phyloP scores from a whole-genome alignment of 257 asterid genomes.

The Solanum microdontum region DNA sequence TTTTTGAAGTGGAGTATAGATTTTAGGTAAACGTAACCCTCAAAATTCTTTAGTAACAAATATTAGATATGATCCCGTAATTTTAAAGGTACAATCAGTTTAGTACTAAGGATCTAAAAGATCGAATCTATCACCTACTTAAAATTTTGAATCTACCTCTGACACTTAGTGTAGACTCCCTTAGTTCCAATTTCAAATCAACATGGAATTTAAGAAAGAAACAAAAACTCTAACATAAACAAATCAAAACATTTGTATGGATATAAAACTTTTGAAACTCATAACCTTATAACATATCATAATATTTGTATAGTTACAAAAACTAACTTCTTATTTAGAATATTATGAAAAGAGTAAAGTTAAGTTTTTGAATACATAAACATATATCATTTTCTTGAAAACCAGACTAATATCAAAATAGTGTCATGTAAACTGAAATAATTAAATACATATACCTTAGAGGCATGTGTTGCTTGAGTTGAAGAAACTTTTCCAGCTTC shows the following conservation, averaged over 20 bases:
- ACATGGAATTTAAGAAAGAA: not conserved
- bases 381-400: not conserved
- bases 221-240: not conserved
- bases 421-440: not conserved
- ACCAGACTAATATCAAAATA: not conserved
- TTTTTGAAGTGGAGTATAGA: not conserved
- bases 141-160: not conserved
- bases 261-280: not conserved
- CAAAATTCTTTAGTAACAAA: not conserved
- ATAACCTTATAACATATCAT: not conserved
- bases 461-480: not conserved
- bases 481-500: conserved; percentile 30
- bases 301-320: not conserved
- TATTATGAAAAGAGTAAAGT: not conserved
- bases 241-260: not conserved
- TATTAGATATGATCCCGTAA: not conserved
- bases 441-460: conserved; percentile 1
- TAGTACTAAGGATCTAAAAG: not conserved
- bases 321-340: not conserved
- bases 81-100: not conserved
- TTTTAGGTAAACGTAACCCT: not conserved
- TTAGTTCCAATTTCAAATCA: not conserved
- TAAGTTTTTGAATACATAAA: not conserved
- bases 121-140: accelerated
- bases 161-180: not conserved